Percentiles rank a stretch among this genome's conserved stretches.
phyloP scores from a whole-genome alignment of 495 filamentous ascomycete genomes.

The Penicillium steckii region DNA sequence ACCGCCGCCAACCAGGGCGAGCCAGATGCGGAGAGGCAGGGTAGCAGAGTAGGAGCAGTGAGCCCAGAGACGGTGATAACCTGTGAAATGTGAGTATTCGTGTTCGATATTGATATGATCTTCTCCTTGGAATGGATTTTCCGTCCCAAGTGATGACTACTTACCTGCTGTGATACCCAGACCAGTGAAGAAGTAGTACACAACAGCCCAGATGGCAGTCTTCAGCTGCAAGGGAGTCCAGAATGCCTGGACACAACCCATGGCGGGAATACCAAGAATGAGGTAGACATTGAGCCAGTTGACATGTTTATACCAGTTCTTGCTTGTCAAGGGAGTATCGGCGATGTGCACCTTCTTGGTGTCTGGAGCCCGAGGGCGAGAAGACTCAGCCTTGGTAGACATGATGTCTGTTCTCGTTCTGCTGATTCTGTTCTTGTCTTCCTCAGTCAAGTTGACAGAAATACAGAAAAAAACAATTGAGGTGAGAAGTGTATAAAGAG shows the following conservation, averaged over 20 bases:
- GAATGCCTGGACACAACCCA: slow-evolving; percentile 72
- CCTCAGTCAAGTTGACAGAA: not conserved
- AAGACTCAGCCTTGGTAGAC: slow-evolving; percentile 38
- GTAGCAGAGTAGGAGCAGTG: slow-evolving; percentile 93
- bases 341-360: slow-evolving; percentile 58
- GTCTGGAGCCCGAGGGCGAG: slow-evolving; percentile 39
- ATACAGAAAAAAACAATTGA: not conserved
- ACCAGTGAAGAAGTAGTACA: slow-evolving; percentile 92
- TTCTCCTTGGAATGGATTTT: not conserved
- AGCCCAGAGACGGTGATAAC: slow-evolving; percentile 92
- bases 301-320: slow-evolving; percentile 96
- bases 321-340: slow-evolving; percentile 67
- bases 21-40: slow-evolving; percentile 84
- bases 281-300: slow-evolving; percentile 91
- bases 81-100: slow-evolving; percentile 24
- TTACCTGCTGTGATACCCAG: slow-evolving; percentile 84
- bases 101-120: not conserved
- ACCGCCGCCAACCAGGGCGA: slow-evolving; percentile 88
- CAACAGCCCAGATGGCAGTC: slow-evolving; percentile 77
- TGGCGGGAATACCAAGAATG: slow-evolving; percentile 80
- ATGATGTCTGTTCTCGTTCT: slow-evolving; percentile 28
- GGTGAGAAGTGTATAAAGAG: slow-evolving; percentile 3
- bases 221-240: slow-evolving; percentile 77
- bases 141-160: slow-evolving; percentile 17
- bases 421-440: not conserved